These are phyloP conservation scores for Ustilago hordei DNA, from an alignment of 1,284 basidiomycete genomes.

Conservation along the genomic window DNA sequence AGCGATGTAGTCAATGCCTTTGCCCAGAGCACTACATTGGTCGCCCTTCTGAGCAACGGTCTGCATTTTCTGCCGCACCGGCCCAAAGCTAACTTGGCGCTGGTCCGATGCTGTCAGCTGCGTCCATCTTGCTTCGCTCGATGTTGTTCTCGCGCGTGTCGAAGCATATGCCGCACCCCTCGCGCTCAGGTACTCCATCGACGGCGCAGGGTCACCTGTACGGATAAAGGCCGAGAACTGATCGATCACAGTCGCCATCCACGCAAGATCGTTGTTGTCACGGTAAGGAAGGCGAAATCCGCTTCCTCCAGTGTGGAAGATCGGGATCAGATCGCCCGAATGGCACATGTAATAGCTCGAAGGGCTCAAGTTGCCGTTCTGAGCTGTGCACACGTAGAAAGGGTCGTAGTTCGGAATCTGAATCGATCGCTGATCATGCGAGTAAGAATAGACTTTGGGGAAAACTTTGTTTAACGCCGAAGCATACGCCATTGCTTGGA, in stretches of 20 bases:
- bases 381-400: slow-evolving; percentile 24
- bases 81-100: slow-evolving; percentile 38
- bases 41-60: slow-evolving; percentile 32
- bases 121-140: slow-evolving; percentile 20
- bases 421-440: slow-evolving; percentile 38
- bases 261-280: slow-evolving; percentile 36
- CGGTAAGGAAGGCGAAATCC: slow-evolving; percentile 39
- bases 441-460: slow-evolving; percentile 39
- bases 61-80: slow-evolving; percentile 38
- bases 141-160: slow-evolving; percentile 27
- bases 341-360: slow-evolving; percentile 52
- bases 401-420: slow-evolving; percentile 51
- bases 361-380: slow-evolving; percentile 23
- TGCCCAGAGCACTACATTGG: slow-evolving; percentile 48
- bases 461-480: slow-evolving; percentile 45
- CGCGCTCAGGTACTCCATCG: slow-evolving; percentile 17
- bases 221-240: slow-evolving; percentile 45
- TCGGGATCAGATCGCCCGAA: slow-evolving; percentile 44
- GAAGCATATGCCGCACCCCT: slow-evolving; percentile 35
- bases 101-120: slow-evolving; percentile 12
- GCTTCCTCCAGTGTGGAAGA: slow-evolving; percentile 39
- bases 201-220: slow-evolving; percentile 37
- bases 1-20: slow-evolving; percentile 38
- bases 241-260: slow-evolving; percentile 38
- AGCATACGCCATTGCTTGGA: slow-evolving; percentile 45